Conservation (phyloP, 768 basidiomycete species). For the Tubosaeta sp. region DNA sequence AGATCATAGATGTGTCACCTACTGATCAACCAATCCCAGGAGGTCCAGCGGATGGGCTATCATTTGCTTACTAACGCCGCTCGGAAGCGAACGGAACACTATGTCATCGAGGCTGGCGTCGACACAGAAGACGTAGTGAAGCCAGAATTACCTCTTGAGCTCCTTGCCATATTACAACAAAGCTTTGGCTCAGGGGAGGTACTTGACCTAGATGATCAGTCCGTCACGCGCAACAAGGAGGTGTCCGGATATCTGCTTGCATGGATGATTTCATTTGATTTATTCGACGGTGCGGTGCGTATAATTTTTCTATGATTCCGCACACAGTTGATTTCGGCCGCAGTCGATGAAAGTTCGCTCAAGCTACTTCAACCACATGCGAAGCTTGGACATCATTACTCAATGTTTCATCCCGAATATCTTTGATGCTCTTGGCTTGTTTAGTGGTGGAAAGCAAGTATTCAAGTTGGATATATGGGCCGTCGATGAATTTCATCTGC, state of each 20-base stretch:
- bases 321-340: not conserved
- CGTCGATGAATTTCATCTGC: conserved; percentile 77
- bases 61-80: conserved; percentile 67
- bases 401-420: conserved; percentile 67
- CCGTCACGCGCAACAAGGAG: conserved; percentile 33
- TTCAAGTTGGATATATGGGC: conserved; percentile 85
- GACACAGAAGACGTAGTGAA: conserved; percentile 56
- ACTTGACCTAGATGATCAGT: conserved; percentile 38
- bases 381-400: conserved; percentile 61
- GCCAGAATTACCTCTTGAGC: conserved; percentile 59
- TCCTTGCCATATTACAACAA: conserved; percentile 59
- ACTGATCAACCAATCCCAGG: conserved; percentile 54
- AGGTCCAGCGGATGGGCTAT: conserved; percentile 78
- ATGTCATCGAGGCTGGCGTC: conserved; percentile 85
- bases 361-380: conserved; percentile 82
- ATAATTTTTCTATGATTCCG: not conserved
- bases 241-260: conserved; percentile 69
- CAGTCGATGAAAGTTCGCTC: conserved; percentile 87
- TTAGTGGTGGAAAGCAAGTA: conserved; percentile 56
- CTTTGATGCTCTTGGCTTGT: conserved; percentile 62
- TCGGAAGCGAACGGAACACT: conserved; percentile 68
- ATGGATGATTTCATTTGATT: conserved; percentile 88
- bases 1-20: conserved; percentile 71
- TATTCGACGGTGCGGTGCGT: conserved; percentile 80
- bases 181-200: conserved; percentile 38